Conservation (phyloP, 2,329 filamentous ascomycete species). For the Fusarium solani-melongenae region DNA sequence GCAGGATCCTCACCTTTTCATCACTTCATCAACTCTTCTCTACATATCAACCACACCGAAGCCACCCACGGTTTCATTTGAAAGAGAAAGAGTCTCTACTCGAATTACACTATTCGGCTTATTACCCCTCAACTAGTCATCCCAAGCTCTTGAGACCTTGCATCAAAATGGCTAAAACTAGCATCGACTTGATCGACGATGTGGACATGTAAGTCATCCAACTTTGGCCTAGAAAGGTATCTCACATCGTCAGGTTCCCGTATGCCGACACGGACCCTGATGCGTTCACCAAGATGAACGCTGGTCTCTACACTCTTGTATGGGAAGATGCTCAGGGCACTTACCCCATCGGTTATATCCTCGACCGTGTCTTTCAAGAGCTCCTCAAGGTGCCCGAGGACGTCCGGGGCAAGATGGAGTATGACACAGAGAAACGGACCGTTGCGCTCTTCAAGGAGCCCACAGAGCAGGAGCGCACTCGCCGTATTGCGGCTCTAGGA, state of each 20-base stretch:
- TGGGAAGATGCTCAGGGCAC: slow-evolving; percentile 72
- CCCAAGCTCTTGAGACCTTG: not conserved
- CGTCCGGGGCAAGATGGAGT: slow-evolving; percentile 67
- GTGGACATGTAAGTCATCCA: slow-evolving; percentile 38
- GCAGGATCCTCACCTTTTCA: not conserved
- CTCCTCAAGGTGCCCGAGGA: slow-evolving; percentile 59
- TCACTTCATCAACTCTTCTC: not conserved
- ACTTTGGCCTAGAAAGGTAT: not conserved
- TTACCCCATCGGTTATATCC: slow-evolving; percentile 71
- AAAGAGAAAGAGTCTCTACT: not conserved
- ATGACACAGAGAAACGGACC: slow-evolving; percentile 70
- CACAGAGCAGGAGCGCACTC: slow-evolving; percentile 72
- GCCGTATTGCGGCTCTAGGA: slow-evolving; percentile 66
- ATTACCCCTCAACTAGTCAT: too few species aligned
- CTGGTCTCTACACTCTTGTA: slow-evolving; percentile 74
- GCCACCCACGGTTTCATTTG: not conserved
- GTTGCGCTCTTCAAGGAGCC: slow-evolving; percentile 71
- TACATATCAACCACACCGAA: not conserved
- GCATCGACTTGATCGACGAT: slow-evolving; percentile 39
- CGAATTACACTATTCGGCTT: not conserved
- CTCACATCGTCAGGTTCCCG: slow-evolving; percentile 72
- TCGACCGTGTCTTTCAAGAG: slow-evolving; percentile 60
- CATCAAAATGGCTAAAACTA: slow-evolving; percentile 39
- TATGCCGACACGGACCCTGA: slow-evolving; percentile 73
- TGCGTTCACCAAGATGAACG: slow-evolving; percentile 65